Percentiles rank a stretch among this genome's conserved stretches.
Conservation (phyloP, 768 basidiomycete species). For the Phanerodontia chrysosporium region DNA sequence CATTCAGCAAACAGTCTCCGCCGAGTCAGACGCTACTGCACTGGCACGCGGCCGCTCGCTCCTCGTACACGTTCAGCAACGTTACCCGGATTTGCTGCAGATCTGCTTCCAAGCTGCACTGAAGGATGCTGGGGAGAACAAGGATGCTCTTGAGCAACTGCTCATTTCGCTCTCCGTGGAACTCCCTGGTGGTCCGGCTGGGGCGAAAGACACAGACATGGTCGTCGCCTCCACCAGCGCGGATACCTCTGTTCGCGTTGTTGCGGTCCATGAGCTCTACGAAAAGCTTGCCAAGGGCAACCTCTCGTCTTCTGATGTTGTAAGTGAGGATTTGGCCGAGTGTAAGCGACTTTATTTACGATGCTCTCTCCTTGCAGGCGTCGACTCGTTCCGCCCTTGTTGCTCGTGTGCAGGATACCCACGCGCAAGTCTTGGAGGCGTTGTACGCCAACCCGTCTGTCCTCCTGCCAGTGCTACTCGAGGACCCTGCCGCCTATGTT, state of each 20-base stretch:
- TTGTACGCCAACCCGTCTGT: conserved; percentile 54
- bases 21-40: not conserved
- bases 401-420: conserved; percentile 65
- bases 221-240: conserved; percentile 56
- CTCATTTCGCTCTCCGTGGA: conserved; percentile 58
- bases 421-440: conserved; percentile 54
- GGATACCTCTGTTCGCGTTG: conserved; percentile 53
- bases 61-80: conserved; percentile 60
- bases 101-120: conserved; percentile 35
- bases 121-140: conserved; percentile 25
- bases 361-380: conserved; percentile 32
- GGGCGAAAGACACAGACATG: conserved; percentile 26
- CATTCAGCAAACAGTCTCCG: conserved; percentile 7
- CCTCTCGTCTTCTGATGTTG: conserved; percentile 39
- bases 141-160: conserved; percentile 48
- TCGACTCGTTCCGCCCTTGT: conserved; percentile 61
- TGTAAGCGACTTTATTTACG: conserved; percentile 3
- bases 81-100: conserved; percentile 50
- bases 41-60: conserved; percentile 25
- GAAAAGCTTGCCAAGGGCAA: conserved; percentile 28
- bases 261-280: conserved; percentile 57
- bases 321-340: conserved; percentile 22
- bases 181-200: conserved; percentile 13
- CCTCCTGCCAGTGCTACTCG: conserved; percentile 43
- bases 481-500: conserved; percentile 42